Base-by-base conservation (phyloP, 2,329 filamentous ascomycete genomes). In the Colletotrichum orchidophilum region DNA sequence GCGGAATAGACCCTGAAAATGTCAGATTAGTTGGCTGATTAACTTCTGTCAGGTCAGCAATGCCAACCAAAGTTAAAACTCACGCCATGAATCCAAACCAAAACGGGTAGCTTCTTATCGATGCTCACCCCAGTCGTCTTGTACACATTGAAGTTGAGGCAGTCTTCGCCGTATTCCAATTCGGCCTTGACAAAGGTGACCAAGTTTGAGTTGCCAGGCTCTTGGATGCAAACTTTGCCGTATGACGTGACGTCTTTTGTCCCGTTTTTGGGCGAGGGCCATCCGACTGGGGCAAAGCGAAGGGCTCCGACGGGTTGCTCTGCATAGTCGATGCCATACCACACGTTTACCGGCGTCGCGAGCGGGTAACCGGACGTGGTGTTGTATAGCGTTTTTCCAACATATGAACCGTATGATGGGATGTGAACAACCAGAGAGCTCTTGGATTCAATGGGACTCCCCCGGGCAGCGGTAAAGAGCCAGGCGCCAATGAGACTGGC, bases 41-140 rank as follows among this genome's bases (percentile, higher is more conserved):
- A 6, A 42, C 18, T 18, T 46, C 2, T 8, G 9, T 5, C 4
- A 27, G 4, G 50, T 53, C 24, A 5, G n/a, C 3, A 1, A 15
- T 6, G 12, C n/a, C 15, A n/a, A 15, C 5, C n/a, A 42, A 58
- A 8, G 6, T n/a, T n/a, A 6, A 46, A 55, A 35, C 62, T 26
- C 58, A 74, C 74, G 52, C 63, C 54, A 21, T 73, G 35, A 18
- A 74, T 63, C 74, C 74, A 71, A 39, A 75, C 24, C 35, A 73
- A 5, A 4, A 71, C 73, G 21, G 72, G 73, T 13, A 77, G 71
- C 50, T 77, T 67, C 27, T 50, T 11, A 35, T 61, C 46, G 5
- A 26, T 18, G 24, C 49, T 29, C 0, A 55, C 27, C 1, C 65
- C 69, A 4, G 60, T 24, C 6, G 69, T 58, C 35, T 63, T 55